Base-by-base conservation (phyloP, 202 grass and related monocot genomes). In the Hordeum pubiflorum region DNA sequence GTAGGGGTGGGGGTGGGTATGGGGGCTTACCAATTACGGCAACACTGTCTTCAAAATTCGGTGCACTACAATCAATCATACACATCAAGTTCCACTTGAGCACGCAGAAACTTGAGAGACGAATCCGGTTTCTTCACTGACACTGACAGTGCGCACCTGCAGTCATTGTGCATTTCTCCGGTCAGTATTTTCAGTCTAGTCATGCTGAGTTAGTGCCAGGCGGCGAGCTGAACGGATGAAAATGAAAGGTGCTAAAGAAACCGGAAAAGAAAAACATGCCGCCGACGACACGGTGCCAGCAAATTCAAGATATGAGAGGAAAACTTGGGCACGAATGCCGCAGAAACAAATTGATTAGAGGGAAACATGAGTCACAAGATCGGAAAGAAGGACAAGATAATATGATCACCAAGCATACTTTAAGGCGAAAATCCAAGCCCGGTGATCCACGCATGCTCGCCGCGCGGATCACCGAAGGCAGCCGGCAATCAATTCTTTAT, bases 81-180 rank as follows among this genome's bases (percentile, higher is more conserved):
- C 3, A 40, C 1, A 39, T 39, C 2, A 39, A 39, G 9, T 8
- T 69, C 66, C 20, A 4, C 37, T 1, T 12, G 37, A 43, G 2
- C n/a, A 52, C 77, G 73, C 63, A 86, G 90, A 86, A 86, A 22
- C n/a, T 54, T n/a, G 41, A 78, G 68, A 40, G 65, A 5, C 20
- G 7, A 69, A 10, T 54, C 50, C 11, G 22, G 6, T 0, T 41
- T 21, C 21, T 38, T 7, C 3, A 24, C 20, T 24, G 37, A 69
- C 36, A n/a, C 48, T 7, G 48, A n/a, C 48, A n/a, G 58, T 12
- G 56, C 9, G 22, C 9, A 4, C 21, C 12, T 14, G 60, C 27
- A 63, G 60, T 3, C 64, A 68, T 68, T 36, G 36, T 68, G 34
- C 34, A 13, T 68, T 22, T 21, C 32, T 31, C 7, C 15, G 10